phyloP scores from a whole-genome alignment of 257 asterid species.

The Eucommia ulmoides region DNA sequence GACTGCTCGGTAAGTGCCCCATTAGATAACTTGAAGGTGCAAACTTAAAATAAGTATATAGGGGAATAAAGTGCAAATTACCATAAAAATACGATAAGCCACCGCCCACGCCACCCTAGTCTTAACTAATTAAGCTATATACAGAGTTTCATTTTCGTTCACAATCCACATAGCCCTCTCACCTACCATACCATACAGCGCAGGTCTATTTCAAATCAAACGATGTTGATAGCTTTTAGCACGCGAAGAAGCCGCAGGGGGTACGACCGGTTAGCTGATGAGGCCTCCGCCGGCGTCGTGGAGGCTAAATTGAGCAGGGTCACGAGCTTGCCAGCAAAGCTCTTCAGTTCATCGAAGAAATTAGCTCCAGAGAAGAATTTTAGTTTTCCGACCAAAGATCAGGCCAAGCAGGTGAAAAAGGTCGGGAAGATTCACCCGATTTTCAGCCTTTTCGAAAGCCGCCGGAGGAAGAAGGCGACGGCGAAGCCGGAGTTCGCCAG shows the following conservation, averaged over 20 bases:
- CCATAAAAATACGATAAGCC: too few relatives aligned
- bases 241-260: neutral
- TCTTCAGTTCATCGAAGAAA: neutral
- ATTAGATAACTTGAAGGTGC: too few relatives aligned
- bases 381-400: neutral
- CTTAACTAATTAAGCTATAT: too few relatives aligned
- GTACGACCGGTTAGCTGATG: neutral
- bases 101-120: too few relatives aligned
- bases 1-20: too few relatives aligned
- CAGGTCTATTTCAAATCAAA: neutral
- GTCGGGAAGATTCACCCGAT: neutral
- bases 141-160: too few relatives aligned
- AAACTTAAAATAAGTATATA: too few relatives aligned
- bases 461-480: neutral
- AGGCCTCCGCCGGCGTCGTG: neutral
- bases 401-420: neutral
- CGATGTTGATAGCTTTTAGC: neutral
- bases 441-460: neutral
- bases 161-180: too few relatives aligned
- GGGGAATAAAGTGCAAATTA: too few relatives aligned
- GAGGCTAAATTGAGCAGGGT: too few relatives aligned
- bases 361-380: neutral
- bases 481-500: slow-evolving; percentile 1
- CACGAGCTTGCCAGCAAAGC: neutral
- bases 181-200: too few relatives aligned